phyloP scores from a whole-genome alignment of 2,329 filamentous ascomycete genomes.

The Graphilbum sp. region DNA sequence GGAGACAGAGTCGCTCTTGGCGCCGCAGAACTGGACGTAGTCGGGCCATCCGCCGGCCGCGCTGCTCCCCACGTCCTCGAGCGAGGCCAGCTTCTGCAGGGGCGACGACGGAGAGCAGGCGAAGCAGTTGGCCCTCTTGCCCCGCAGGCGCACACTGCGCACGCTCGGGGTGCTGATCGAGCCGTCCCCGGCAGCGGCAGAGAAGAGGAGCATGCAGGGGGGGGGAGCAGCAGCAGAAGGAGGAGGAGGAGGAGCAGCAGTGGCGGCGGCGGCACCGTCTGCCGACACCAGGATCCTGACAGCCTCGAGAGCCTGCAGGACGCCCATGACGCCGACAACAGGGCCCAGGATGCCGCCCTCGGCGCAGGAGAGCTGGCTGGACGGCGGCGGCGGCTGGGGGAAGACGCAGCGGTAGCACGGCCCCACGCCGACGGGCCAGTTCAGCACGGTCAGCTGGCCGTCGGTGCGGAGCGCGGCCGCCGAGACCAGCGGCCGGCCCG shows the following conservation, averaged over 20 bases:
- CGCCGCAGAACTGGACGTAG: constrained; percentile 75
- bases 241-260: neutral
- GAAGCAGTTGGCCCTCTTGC: constrained; percentile 52
- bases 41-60: constrained; percentile 50
- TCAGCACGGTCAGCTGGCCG: constrained; percentile 78
- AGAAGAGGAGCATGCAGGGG: constrained; percentile 29
- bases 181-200: constrained; percentile 22
- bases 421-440: constrained; percentile 60
- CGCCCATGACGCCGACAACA: constrained; percentile 84
- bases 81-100: constrained; percentile 20
- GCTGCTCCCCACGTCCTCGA: constrained; percentile 23
- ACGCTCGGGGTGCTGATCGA: constrained; percentile 28
- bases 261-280: neutral
- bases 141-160: constrained; percentile 57
- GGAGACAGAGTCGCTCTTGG: neutral
- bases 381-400: constrained; percentile 68
- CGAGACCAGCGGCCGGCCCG: constrained; percentile 66
- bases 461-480: constrained; percentile 80
- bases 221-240: neutral
- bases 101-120: constrained; percentile 52
- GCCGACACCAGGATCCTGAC: constrained; percentile 56
- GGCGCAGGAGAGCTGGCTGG: constrained; percentile 70
- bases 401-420: constrained; percentile 94
- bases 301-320: constrained; percentile 77
- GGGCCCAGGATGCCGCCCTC: constrained; percentile 88